Percentiles rank a stretch among this genome's conserved stretches.
phyloP scores from a whole-genome alignment of 352 stramenopile species.

The Phytophthora meadii region DNA sequence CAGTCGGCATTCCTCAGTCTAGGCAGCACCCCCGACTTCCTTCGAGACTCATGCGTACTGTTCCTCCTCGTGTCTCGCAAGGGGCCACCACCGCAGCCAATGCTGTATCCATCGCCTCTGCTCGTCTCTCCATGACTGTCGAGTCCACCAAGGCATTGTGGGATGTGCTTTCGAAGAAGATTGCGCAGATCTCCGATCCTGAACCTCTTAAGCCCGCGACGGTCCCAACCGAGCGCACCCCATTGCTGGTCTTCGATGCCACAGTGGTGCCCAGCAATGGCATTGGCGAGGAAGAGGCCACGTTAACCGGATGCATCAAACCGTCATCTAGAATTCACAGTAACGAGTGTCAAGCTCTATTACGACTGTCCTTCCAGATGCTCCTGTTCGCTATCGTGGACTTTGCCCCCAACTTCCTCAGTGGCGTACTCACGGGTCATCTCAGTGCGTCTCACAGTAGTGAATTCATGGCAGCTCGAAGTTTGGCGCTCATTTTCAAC shows the following conservation, averaged over 20 bases:
- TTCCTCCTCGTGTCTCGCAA: constrained; percentile 19
- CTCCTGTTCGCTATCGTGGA: constrained; percentile 75
- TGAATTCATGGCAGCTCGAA: constrained; percentile 81
- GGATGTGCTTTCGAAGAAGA: constrained; percentile 28
- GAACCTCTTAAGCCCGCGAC: constrained; percentile 20
- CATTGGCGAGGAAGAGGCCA: constrained; percentile 17
- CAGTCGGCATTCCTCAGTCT: constrained; percentile 23
- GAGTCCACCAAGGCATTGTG: constrained; percentile 34
- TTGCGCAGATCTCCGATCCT: constrained; percentile 24
- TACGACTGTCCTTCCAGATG: constrained; percentile 43
- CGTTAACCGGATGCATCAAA: constrained; percentile 11
- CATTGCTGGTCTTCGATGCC: constrained; percentile 33
- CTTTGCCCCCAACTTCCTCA: constrained; percentile 71
- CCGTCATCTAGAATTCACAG: constrained; percentile 7
- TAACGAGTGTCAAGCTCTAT: constrained; percentile 28
- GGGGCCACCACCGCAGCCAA: constrained; percentile 22
- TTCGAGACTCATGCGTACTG: constrained; percentile 17
- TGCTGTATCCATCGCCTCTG: constrained; percentile 26
- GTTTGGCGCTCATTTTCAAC: constrained; percentile 79
- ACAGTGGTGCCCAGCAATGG: constrained; percentile 23
- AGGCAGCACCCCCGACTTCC: not conserved
- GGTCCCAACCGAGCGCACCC: constrained; percentile 28
- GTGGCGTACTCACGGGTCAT: constrained; percentile 74
- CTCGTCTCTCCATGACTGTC: constrained; percentile 39
- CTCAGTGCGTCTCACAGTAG: constrained; percentile 65